Conservation (phyloP, 1,139 yeast species). For the Zygoascus sp. region DNA sequence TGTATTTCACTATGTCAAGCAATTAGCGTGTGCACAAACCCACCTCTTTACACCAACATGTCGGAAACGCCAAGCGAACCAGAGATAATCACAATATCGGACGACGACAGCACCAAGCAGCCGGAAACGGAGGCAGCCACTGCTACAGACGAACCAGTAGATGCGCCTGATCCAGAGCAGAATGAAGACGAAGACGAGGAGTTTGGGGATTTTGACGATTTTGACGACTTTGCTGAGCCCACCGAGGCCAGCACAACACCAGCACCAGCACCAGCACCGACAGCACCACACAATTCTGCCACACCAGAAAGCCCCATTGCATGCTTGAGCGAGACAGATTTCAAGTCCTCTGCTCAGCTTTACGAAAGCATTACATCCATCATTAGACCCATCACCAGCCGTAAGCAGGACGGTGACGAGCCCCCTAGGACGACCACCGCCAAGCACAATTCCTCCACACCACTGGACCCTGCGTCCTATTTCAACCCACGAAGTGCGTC, state of each 20-base stretch:
- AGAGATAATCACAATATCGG: constrained; percentile 13
- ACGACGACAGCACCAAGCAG: not conserved
- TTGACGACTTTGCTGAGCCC: constrained; percentile 20
- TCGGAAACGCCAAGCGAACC: not conserved
- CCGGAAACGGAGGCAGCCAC: constrained; percentile 1
- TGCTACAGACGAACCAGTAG: not conserved
- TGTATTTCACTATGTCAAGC: not conserved
- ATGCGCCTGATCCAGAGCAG: too few species aligned
- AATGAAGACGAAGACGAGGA: constrained; percentile 22
- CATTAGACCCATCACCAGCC: constrained; percentile 8
- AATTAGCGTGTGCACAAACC: not conserved
- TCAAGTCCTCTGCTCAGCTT: constrained; percentile 13
- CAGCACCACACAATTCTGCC: not conserved
- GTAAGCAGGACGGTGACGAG: not conserved
- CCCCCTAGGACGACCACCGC: not conserved
- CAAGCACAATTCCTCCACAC: constrained; percentile 8
- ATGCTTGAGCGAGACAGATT: constrained; percentile 14
- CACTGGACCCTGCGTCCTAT: constrained; percentile 19
- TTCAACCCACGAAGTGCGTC: constrained; percentile 31
- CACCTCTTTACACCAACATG: not conserved
- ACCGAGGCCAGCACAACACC: constrained; percentile 9
- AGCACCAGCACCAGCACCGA: not conserved
- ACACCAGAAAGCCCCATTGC: constrained; percentile 13
- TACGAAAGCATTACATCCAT: constrained; percentile 12
- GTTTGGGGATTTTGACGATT: constrained; percentile 26